Conservation (phyloP, 768 basidiomycete species). For the Melanogaster broomeanus region DNA sequence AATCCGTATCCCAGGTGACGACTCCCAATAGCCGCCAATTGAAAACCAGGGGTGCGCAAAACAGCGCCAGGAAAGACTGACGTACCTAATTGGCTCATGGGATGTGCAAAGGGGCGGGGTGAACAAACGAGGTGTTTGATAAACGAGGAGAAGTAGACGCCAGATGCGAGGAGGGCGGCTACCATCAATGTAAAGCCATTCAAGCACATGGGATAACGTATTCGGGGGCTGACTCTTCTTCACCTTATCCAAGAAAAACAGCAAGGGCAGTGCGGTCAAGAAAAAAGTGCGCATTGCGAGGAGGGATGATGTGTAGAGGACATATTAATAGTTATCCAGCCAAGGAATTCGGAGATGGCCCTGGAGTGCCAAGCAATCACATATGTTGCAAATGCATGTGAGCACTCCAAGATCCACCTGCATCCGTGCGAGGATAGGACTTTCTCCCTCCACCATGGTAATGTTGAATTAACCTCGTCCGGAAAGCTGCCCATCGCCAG, state of each 20-base stretch:
- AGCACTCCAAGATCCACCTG: slow-evolving; percentile 54
- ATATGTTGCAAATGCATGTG: slow-evolving; percentile 2
- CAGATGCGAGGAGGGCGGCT: slow-evolving; percentile 72
- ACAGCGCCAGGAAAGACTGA: slow-evolving; percentile 1
- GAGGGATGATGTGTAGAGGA: slow-evolving; percentile 78
- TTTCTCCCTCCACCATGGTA: slow-evolving; percentile 74
- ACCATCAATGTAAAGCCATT: slow-evolving; percentile 15
- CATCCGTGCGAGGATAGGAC: slow-evolving; percentile 58
- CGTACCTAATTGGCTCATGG: slow-evolving; percentile 86
- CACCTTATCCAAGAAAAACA: slow-evolving; percentile 88
- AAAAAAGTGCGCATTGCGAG: slow-evolving; percentile 93
- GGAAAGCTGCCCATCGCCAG: slow-evolving; percentile 19
- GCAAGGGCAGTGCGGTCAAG: slow-evolving; percentile 81
- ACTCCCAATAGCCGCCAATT: slow-evolving; percentile 60
- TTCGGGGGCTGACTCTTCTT: slow-evolving; percentile 53
- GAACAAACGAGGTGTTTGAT: slow-evolving; percentile 89
- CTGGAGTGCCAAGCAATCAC: slow-evolving; percentile 32
- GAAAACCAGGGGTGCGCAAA: neutral
- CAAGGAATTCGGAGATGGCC: slow-evolving; percentile 58
- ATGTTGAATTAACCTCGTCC: slow-evolving; percentile 55
- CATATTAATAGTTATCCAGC: slow-evolving; percentile 80
- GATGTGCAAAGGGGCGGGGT: slow-evolving; percentile 88
- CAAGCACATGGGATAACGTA: neutral
- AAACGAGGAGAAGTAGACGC: slow-evolving; percentile 87
- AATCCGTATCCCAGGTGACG: slow-evolving; percentile 94